A percentile compares a stretch with the other conserved stretches of the same genome.
Conservation (phyloP, 2,329 filamentous ascomycete species). For the Ophiostoma novo-ulmi region DNA sequence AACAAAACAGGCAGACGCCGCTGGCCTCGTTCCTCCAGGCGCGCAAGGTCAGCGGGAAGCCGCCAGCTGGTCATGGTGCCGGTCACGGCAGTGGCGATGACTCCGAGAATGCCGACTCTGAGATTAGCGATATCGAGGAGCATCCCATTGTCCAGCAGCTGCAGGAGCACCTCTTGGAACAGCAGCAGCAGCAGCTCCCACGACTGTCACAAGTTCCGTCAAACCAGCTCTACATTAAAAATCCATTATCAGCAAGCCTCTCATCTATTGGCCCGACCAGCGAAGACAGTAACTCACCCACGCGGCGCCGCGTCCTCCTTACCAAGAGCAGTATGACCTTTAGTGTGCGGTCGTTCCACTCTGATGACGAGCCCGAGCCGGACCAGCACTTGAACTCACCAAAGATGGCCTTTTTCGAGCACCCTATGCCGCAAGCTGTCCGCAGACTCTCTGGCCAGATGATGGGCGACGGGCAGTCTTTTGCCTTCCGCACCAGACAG, state of each 20-base stretch:
- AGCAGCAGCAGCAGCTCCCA: conserved; percentile 12
- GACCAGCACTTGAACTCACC: conserved; percentile 8
- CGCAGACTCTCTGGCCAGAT: conserved; percentile 19
- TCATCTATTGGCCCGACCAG: conserved; percentile 12
- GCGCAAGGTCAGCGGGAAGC: conserved; percentile 6
- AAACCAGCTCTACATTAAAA: not conserved
- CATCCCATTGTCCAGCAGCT: conserved; percentile 31
- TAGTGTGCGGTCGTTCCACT: conserved; percentile 24
- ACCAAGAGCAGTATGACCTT: conserved; percentile 26
- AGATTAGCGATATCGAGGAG: conserved; percentile 52
- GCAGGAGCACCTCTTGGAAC: not conserved
- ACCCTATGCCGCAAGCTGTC: conserved; percentile 14
- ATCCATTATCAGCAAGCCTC: not conserved
- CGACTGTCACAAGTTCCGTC: not conserved
- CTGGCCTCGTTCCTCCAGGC: conserved; percentile 20
- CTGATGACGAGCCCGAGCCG: conserved; percentile 23
- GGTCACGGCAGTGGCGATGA: not conserved
- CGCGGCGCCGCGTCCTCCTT: conserved; percentile 23
- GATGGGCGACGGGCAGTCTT: not conserved
- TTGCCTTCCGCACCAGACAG: conserved; percentile 14
- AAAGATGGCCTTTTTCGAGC: conserved; percentile 4
- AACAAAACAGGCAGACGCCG: conserved; percentile 2
- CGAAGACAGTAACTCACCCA: conserved; percentile 21
- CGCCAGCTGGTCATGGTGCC: not conserved
- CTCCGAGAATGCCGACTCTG: conserved; percentile 36